Evolutionary conservation across 345 rosid genomes (phyloP), one percentile per base, ranked within the genome.

Genomic region (Viola odorata): DNA sequence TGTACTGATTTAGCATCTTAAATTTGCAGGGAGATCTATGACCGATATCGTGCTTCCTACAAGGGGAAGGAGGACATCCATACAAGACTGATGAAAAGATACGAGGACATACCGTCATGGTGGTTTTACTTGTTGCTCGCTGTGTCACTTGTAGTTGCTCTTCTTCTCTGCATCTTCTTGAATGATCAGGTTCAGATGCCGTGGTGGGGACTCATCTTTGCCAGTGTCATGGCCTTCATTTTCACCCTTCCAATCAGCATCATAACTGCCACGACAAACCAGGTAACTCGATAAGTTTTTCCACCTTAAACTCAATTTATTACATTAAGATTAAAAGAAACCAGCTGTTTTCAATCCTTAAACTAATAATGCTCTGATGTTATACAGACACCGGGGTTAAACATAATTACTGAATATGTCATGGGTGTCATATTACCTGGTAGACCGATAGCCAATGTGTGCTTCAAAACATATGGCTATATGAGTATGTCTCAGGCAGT

Each of bases 171-270:
- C 70, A 71, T 73, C 65, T 66, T 84, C 81, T 66, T 85, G 82
- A 86, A 82, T 14, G 84, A 86, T 53, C 75, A 91, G 68, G 85
- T 91, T 57, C 95, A 88, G 66, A 80, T 91, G 89, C 98, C 98
- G 54, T 91, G 98, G 95, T 91, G 98, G 95, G 96, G 91, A 51
- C 91, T 91, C 52, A 58, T 91, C 59, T 86, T 88, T 45, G 96
- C 88, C 16, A 67, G 81, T 41, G 84, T 61, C 8, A 76, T 88
- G 78, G 98, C 98, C 41, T 88, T 91, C 50, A 5, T 73, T 58
- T 91, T 91, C 77, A 88, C 95, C 49, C 91, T 91, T 47, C 98
- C 98, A 0, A 81, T 88, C 67, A 86, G 98, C 72, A 77, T 91
- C 69, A 85, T 91, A 40, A 88, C 96, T 10, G 98, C 95, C 61